These are phyloP conservation scores for Capsicum chinense DNA, from an alignment of 257 asterid species.

Conservation along the genomic window DNA sequence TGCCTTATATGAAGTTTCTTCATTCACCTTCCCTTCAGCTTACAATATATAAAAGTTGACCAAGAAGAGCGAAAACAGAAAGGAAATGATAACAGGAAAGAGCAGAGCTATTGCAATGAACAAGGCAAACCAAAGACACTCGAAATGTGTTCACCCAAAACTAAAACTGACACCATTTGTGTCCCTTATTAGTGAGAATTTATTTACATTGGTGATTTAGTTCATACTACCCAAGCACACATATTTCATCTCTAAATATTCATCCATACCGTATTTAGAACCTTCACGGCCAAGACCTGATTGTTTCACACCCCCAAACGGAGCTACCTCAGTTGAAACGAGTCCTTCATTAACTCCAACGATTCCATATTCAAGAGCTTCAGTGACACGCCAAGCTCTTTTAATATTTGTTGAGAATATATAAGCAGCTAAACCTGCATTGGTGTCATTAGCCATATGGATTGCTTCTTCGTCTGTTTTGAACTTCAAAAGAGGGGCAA, in stretches of 20 bases:
- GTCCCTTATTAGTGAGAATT: neutral
- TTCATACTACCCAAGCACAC: constrained; percentile 34
- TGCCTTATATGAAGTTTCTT: neutral
- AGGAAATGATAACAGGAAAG: neutral
- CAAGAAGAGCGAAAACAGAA: neutral
- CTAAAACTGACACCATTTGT: neutral
- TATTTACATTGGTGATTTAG: neutral
- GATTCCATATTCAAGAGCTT: constrained; percentile 97
- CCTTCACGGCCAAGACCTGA: constrained; percentile 99
- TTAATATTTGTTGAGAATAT: constrained; percentile 72
- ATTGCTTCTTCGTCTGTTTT: constrained; percentile 96
- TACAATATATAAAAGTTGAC: neutral
- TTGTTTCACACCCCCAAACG: constrained; percentile 94
- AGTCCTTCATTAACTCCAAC: constrained; percentile 97
- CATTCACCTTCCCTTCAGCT: neutral
- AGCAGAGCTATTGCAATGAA: neutral
- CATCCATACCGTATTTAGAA: constrained; percentile 95
- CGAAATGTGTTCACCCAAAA: constrained; percentile 4
- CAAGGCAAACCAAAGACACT: neutral
- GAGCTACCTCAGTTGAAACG: constrained; percentile 98
- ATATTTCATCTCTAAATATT: constrained; percentile 62
- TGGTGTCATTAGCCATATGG: constrained; percentile 83
- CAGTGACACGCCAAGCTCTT: constrained; percentile 93
- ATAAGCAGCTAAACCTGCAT: constrained; percentile 97
- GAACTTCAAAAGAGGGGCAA: constrained; percentile 91